These are phyloP conservation scores for Ilex aquifolium DNA, from an alignment of 257 asterid genomes.

Conservation along the genomic window DNA sequence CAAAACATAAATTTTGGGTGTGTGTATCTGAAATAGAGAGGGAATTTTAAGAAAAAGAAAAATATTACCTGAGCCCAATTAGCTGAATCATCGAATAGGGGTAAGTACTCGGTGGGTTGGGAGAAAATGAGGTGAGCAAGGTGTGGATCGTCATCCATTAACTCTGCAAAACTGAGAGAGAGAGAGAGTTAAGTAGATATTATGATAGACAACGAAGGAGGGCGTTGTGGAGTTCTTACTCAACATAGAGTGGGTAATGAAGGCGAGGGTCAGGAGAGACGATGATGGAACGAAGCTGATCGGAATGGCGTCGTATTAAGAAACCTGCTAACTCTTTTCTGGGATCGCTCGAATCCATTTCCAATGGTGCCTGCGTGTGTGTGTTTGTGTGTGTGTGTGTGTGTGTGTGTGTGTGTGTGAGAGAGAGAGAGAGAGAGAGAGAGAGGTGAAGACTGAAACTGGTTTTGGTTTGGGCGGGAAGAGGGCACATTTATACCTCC, in stretches of 20 bases:
- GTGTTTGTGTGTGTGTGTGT: not conserved
- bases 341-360: constrained; percentile 34
- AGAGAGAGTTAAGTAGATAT: not conserved
- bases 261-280: constrained; percentile 72
- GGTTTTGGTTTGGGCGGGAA: too few relatives aligned
- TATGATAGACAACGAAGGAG: not conserved
- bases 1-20: not conserved
- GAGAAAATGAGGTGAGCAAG: constrained; percentile 70
- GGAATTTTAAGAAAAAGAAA: not conserved
- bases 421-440: not conserved
- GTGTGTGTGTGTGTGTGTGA: not conserved
- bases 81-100: constrained; percentile 69
- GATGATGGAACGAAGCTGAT: constrained; percentile 54
- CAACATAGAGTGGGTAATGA: constrained; percentile 72
- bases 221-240: constrained; percentile 35
- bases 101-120: constrained; percentile 62
- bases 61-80: constrained; percentile 75
- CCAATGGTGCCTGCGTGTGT: constrained; percentile 1
- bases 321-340: constrained; percentile 66
- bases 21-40: constrained; percentile 1
- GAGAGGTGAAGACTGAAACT: too few relatives aligned
- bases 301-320: constrained; percentile 45
- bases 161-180: constrained; percentile 63
- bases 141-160: constrained; percentile 69
- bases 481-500: too few relatives aligned